Evolutionary conservation across 2,329 filamentous ascomycete species (phyloP), one percentile per base, ranked within the genome.

Genomic region (Calonectria ilicicola): DNA sequence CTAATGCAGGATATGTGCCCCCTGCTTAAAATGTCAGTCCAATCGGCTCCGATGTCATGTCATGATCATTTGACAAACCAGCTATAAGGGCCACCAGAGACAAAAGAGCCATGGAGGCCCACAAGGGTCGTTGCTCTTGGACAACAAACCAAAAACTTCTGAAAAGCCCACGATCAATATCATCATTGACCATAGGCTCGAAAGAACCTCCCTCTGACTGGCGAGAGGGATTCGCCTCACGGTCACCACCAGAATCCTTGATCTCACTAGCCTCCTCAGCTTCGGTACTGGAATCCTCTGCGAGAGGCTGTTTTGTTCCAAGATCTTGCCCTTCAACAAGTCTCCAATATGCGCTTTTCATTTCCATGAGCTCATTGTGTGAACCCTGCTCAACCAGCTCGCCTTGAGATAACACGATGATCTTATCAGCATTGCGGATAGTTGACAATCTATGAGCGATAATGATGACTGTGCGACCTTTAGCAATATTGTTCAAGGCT

Each of bases 361-460:
- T 82, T 2, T 82, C 81, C 67, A 93, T 84, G 2, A 93, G 85
- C 64, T 91, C 86, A 4, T 89, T 84, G 72, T 94, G 91, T 0
- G 87, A 90, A 0, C 92, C 92, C 77, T 91, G 85, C 80, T 93
- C 92, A 10, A 91, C 83, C 4, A 92, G 86, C 88, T 84, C 14
- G 89, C 85, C 78, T 93, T 86, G 17, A 7, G 29, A 83, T 83
- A 47, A 21, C 8, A 47, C 44, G 19, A 47, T 47, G 15, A 47
- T 47, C 14, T 47, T 47, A 26, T 47, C 44, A 19, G 44, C 44
- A n/a, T 47, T 47, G 19, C 21, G 44, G n/a, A 47, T 21, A 2
- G 44, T 47, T 7, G 44, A 47, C 7, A 47, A 19, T 10, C 44
- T 14, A 12, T 47, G 44, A 12, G 44, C 44, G 21, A 47, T 26